Base-by-base conservation (phyloP, 257 asterid genomes). In the Cynanchum wilfordii region DNA sequence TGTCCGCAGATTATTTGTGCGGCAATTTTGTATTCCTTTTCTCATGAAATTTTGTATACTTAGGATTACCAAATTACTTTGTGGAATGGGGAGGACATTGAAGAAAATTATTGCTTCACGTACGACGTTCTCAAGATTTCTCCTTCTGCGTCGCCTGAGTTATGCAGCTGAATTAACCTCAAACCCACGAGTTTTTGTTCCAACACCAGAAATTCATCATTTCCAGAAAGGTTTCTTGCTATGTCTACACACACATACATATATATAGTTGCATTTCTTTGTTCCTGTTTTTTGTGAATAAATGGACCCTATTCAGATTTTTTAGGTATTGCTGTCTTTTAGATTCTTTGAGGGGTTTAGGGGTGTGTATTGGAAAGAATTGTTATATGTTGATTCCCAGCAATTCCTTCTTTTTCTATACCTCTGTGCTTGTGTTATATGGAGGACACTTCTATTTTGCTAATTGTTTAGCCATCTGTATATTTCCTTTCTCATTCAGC, bases 151-250 rank as follows among this genome's bases (percentile, higher is more conserved):
- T 36, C 50, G 50, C 27, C 27, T 16, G 25, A 63, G 68, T 36
- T 64, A 9, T 36, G 49, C 69, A 64, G 24, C 69, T 9, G 40
- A 36, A 2, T 19, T 36, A 22, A 64, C 24, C 49, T 36, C 69
- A 64, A 36, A 17, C 17, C 17, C 50, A 2, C 27, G 10, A 36
- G 22, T 36, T 36, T 25, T 36, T 36, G 69, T 36, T 64, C 50
- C 49, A 9, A 16, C 27, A 19, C 16, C 69, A 9, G 69, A 36
- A 36, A 8, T 15, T 17, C 50, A 36, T 64, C 50, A 64, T 64
- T 36, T 25, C 69, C 20, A 36, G 29, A 64, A 29, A 64, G 69
- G 69, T 64, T 62, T 30, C 22, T 62, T 62, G 40, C 67, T 30
- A 5, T 42, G 0, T 7, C 7, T 42, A 42, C 10, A 40, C 10